Conservation (phyloP, 306 rosid genomes). For the Vigna trinervia region DNA sequence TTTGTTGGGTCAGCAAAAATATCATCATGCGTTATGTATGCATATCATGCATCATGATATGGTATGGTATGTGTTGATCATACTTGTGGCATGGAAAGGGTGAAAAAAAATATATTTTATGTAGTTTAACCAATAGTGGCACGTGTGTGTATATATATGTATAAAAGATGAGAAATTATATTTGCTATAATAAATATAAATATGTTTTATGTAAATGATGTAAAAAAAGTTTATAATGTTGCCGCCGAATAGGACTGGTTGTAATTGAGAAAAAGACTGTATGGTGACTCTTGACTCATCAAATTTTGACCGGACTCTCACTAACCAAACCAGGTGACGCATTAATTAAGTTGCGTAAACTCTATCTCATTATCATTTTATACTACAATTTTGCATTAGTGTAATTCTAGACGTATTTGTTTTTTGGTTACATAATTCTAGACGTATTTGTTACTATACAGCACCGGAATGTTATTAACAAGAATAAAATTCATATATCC, state of each 20-base stretch:
- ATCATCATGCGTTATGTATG: not conserved
- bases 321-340: not conserved
- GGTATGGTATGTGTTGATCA: not conserved
- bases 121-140: not conserved
- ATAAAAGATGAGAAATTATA: not conserved
- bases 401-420: too few species aligned
- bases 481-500: too few species aligned
- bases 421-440: too few species aligned
- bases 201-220: not conserved
- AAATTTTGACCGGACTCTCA: slow-evolving; percentile 36
- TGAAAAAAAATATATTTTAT: not conserved
- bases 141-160: not conserved
- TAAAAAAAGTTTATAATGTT: not conserved
- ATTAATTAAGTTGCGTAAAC: not conserved
- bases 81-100: not conserved
- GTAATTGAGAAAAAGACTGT: slow-evolving; percentile 6
- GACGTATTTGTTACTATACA: too few species aligned
- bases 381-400: too few species aligned
- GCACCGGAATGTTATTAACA: too few species aligned
- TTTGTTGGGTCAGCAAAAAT: slow-evolving; percentile 38
- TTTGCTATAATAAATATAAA: not conserved
- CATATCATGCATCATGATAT: slow-evolving; percentile 14
- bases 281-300: slow-evolving; percentile 41
- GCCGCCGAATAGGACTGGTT: slow-evolving; percentile 33
- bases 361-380: not conserved